A percentile compares a stretch with the other conserved stretches of the same genome.
Evolutionary conservation across 1,139 yeast genomes (phyloP).

Genomic region (Debaryomyces psychrophilus): DNA sequence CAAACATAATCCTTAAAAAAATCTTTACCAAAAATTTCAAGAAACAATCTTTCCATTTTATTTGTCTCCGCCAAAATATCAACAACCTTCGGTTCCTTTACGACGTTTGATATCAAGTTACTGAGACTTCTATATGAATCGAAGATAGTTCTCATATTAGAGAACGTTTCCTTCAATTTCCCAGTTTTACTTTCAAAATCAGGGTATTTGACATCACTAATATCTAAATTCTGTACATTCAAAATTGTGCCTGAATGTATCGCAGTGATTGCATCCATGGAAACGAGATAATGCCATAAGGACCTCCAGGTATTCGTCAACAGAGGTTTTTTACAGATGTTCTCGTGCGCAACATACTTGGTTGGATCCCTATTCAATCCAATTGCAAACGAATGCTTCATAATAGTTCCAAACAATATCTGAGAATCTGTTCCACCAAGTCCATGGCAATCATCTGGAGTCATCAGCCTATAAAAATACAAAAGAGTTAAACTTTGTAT

Average conservation of each 20-base stretch:
- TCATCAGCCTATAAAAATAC: constrained; percentile 40
- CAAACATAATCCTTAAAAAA: constrained; percentile 47
- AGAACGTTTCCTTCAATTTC: constrained; percentile 20
- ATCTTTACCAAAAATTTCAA: constrained; percentile 46
- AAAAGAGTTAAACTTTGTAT: constrained; percentile 38
- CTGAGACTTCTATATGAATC: constrained; percentile 36
- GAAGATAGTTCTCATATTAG: constrained; percentile 24
- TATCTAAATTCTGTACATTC: constrained; percentile 30
- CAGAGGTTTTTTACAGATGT: constrained; percentile 31
- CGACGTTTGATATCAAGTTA: constrained; percentile 33
- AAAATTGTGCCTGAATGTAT: constrained; percentile 40
- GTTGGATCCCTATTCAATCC: constrained; percentile 51
- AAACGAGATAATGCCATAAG: constrained; percentile 39
- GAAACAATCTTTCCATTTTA: constrained; percentile 40
- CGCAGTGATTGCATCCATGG: constrained; percentile 36
- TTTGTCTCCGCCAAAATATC: constrained; percentile 44
- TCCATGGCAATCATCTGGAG: constrained; percentile 50
- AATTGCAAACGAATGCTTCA: constrained; percentile 45
- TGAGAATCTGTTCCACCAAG: constrained; percentile 48
- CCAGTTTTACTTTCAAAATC: constrained; percentile 22
- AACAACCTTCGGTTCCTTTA: constrained; percentile 37
- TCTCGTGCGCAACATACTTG: constrained; percentile 33
- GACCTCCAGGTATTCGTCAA: constrained; percentile 41
- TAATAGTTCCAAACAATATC: constrained; percentile 39
- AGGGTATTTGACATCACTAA: constrained; percentile 41